phyloP scores from a whole-genome alignment of 2,329 filamentous ascomycete genomes.

The Fusarium hainanense region DNA sequence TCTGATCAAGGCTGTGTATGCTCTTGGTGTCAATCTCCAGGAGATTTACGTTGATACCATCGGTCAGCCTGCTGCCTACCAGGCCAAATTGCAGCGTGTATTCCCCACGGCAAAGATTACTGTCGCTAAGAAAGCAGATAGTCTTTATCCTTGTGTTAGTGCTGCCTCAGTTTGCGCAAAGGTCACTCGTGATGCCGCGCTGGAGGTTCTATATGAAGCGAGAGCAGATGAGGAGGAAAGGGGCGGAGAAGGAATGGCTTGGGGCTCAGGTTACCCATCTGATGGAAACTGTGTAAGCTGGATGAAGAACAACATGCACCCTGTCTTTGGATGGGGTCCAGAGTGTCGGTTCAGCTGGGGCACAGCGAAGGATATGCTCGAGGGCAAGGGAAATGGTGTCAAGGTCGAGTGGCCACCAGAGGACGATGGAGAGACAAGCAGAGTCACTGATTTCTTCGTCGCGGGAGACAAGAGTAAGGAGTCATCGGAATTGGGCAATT shows the following conservation, averaged over 20 bases:
- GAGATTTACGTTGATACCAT: conserved; percentile 98
- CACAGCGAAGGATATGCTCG: conserved; percentile 92
- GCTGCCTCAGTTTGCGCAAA: conserved; percentile 96
- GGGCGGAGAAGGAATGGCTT: conserved; percentile 62
- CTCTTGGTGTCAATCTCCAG: conserved; percentile 80
- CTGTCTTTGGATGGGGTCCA: conserved; percentile 92
- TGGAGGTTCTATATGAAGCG: conserved; percentile 79
- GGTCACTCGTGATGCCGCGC: conserved; percentile 89
- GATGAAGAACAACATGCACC: conserved; percentile 89
- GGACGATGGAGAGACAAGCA: conserved; percentile 74
- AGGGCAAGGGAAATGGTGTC: conserved; percentile 74
- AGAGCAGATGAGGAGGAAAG: conserved; percentile 48
- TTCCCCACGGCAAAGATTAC: conserved; percentile 83
- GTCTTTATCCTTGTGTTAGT: conserved; percentile 90
- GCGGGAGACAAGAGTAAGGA: conserved; percentile 56
- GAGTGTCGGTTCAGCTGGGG: conserved; percentile 97
- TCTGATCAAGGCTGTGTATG: conserved; percentile 81
- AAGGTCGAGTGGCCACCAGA: conserved; percentile 86
- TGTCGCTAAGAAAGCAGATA: conserved; percentile 92
- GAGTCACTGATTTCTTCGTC: conserved; percentile 81
- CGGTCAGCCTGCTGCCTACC: conserved; percentile 83
- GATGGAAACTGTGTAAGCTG: conserved; percentile 84
- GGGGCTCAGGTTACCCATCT: conserved; percentile 95
- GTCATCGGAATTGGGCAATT: conserved; percentile 76
- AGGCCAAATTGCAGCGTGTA: conserved; percentile 82